These are phyloP conservation scores for Rosa lucieae DNA, from an alignment of 306 rosid species.

Conservation along the genomic window DNA sequence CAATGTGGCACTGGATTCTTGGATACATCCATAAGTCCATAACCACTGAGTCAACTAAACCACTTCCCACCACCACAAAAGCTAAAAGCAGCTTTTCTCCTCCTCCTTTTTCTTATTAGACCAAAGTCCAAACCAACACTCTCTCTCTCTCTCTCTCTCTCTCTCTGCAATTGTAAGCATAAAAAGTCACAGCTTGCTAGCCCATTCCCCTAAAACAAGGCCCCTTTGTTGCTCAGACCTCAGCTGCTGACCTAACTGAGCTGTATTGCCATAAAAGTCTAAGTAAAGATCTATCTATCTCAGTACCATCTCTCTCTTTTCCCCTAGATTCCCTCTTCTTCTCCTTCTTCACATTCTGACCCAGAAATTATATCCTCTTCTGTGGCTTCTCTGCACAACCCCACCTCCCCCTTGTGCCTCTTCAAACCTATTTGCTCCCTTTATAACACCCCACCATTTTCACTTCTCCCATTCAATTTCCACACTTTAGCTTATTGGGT, in stretches of 20 bases:
- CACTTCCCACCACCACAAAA: not conserved
- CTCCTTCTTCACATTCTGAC: conserved; percentile 22
- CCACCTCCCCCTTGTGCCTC: conserved; percentile 1
- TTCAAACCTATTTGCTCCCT: conserved; percentile 23
- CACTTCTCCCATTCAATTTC: not conserved
- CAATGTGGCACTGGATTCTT: conserved; percentile 8
- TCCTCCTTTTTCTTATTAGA: not conserved
- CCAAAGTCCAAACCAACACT: not conserved
- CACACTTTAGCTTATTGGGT: not conserved
- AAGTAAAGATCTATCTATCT: conserved; percentile 10
- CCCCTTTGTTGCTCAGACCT: conserved; percentile 15
- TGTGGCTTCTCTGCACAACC: not conserved
- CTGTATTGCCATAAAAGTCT: conserved; percentile 13
- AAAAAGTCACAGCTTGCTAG: not conserved
- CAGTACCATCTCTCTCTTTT: conserved; percentile 6
- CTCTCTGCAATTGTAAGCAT: not conserved
- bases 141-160: not conserved
- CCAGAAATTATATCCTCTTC: conserved; percentile 36
- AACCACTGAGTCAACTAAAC: not conserved
- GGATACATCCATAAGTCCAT: conserved; percentile 1
- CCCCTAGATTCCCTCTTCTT: conserved; percentile 29
- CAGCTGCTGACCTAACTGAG: not conserved
- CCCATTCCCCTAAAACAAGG: conserved; percentile 22
- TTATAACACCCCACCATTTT: not conserved
- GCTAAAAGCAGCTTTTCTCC: not conserved